Base-by-base conservation (phyloP, 805 yeast species). In the Cyberlindnera sargentensis region DNA sequence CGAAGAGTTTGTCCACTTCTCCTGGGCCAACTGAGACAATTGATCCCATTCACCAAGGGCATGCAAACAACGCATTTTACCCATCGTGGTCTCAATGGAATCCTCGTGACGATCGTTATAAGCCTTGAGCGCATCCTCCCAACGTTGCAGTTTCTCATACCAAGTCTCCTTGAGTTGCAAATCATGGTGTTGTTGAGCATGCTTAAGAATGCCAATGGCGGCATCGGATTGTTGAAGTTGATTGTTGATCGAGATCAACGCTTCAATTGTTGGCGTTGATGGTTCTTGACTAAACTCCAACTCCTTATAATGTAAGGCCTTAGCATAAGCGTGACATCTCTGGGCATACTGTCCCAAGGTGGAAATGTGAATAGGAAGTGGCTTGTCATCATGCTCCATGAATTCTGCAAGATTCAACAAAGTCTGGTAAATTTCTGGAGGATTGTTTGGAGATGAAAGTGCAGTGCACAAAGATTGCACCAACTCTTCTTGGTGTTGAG, bases 1-100 rank as follows among this genome's bases (percentile, higher is more conserved):
- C 2, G 86, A 71, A 0, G 95, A 76, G 29, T 72, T 68, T 20
- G 67, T 70, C 99, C 99, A 93, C 58, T 86, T 88, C 36, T 80
- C 82, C 52, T 80, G 82, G 0, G 97, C 96, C 43, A 93, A 67
- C 47, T 83, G 84, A 8, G 95, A 82, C 25, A 95, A 69, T 52
- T 83, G 84, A 49, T 91, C 98, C 98, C 99, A 95, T 64, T 93
- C 97, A 39, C 99, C 99, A n/a, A 93, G 69, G 0, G 99, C 99
- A 66, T 93, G 97, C 48, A 91, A 69, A 64, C 98, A 90, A 64
- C 98, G 76, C 97, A 93, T 88, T 58, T 91, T 90, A 67, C 99
- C 99, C 90, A 91, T 82, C 5, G 91, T 84, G 1, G 89, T 82
- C 50, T 91, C 98, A 68, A 84, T 78, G 28, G 88, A 80, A 44